Percentiles rank a stretch among this genome's conserved stretches.
phyloP scores from a whole-genome alignment of 345 rosid species.

The Schrenkiella parvula region DNA sequence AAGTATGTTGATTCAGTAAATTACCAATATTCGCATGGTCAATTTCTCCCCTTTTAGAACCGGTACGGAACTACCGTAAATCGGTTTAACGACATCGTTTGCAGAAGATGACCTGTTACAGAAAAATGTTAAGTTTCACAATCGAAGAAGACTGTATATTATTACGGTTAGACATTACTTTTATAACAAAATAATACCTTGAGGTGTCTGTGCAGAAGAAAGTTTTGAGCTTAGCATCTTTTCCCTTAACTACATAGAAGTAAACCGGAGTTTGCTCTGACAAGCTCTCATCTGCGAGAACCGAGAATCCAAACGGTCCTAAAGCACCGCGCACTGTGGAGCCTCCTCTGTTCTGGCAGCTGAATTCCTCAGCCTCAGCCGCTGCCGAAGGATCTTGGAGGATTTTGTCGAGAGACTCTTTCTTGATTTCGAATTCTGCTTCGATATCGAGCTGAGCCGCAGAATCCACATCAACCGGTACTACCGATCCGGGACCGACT shows the following conservation, averaged over 20 bases:
- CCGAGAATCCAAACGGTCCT: conserved; percentile 88
- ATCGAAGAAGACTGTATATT: background rate
- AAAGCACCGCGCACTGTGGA: conserved; percentile 61
- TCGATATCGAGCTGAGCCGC: conserved; percentile 68
- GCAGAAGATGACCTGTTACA: conserved; percentile 66
- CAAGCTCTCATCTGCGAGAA: conserved; percentile 59
- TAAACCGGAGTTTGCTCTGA: conserved; percentile 82
- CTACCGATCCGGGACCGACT: conserved; percentile 53
- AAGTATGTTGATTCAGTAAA: background rate
- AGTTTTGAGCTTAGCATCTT: conserved; percentile 51
- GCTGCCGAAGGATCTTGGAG: conserved; percentile 16
- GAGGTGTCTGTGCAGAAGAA: conserved; percentile 73
- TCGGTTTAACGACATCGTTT: conserved; percentile 43
- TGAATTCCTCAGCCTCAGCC: conserved; percentile 43
- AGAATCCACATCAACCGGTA: conserved; percentile 50
- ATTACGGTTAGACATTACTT: background rate
- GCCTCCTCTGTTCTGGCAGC: conserved; percentile 50
- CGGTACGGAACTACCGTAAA: conserved; percentile 54
- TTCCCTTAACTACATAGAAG: conserved; percentile 64
- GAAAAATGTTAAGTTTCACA: background rate
- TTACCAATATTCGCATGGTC: conserved; percentile 55
- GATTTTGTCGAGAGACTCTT: conserved; percentile 42
- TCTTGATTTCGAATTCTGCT: conserved; percentile 69
- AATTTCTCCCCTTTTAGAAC: conserved; percentile 65
- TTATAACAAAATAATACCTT: conserved; percentile 40